Conservation (phyloP, 1,284 basidiomycete genomes). For the Cutaneotrichosporon dermatis region DNA sequence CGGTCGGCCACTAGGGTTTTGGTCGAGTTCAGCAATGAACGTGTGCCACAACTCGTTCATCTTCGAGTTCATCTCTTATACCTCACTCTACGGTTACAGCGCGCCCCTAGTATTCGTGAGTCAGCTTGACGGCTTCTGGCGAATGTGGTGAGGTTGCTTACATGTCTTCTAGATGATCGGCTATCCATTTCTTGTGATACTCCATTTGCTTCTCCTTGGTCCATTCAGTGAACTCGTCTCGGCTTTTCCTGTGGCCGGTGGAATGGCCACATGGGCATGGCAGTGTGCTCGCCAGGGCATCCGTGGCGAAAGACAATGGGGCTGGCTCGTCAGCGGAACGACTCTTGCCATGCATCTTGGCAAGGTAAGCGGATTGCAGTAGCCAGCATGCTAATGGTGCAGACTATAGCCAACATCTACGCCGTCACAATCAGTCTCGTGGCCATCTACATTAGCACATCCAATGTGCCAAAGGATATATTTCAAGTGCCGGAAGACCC, state of each 20-base stretch:
- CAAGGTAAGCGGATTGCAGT: not conserved
- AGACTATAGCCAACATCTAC: not conserved
- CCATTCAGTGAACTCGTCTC: slow-evolving; percentile 2
- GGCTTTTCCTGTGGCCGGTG: slow-evolving; percentile 1
- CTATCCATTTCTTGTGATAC: not conserved
- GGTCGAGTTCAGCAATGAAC: not conserved
- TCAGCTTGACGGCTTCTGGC: too few relatives aligned
- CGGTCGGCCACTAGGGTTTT: slow-evolving; percentile 1
- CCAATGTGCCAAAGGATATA: not conserved
- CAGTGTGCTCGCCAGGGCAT: not conserved
- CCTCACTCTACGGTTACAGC: not conserved
- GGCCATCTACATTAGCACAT: not conserved
- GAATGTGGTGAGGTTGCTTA: too few relatives aligned
- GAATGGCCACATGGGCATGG: slow-evolving; percentile 6
- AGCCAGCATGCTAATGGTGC: not conserved
- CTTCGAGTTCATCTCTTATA: not conserved
- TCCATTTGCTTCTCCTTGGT: slow-evolving; percentile 2
- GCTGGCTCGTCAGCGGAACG: not conserved
- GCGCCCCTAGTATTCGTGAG: slow-evolving; percentile 2
- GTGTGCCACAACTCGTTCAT: slow-evolving; percentile 1
- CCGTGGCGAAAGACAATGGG: slow-evolving; percentile 4
- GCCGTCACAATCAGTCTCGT: too few relatives aligned
- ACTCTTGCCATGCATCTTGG: slow-evolving; percentile 1
- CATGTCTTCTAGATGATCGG: slow-evolving; percentile 3
- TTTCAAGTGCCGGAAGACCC: not conserved